Base-by-base conservation (phyloP, 768 basidiomycete species). In the Strobilomyces confusus region DNA sequence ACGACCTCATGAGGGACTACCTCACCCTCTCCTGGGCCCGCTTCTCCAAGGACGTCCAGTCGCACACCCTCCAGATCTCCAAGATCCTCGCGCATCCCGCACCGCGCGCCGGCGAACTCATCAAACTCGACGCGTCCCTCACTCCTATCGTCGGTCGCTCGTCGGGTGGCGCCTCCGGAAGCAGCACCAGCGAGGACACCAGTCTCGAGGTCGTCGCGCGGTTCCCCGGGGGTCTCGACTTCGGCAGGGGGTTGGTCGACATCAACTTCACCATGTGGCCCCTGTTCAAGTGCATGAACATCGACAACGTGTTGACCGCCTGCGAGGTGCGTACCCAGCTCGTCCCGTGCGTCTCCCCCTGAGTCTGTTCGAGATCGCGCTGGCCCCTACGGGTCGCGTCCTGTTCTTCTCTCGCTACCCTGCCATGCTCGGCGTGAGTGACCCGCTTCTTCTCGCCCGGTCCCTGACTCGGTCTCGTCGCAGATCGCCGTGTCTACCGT, bases 251-350 rank as follows among this genome's bases (percentile, higher is more conserved):
- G 1, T 75, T 95, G 44, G 89, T 95, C 32, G 92, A 95, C 59
- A 90, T 93, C 65, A 95, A 95, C 70, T 94, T 95, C 65, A 93
- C 92, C 36, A 90, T 97, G 82, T 98, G 93, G 92, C 95, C 95
- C 2, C 66, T 98, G 46, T 97, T 98, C 78, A 89, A 93, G 67
- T 88, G 87, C 54, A 71, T 98, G 55, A 93, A 92, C 62, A 83
- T 95, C 51, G 95, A 97, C 67, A 94, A 95, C 61, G 89, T 98
- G 56, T 73, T 98, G 55, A 93, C 91, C 8, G 86, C 92, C 52
- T 92, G 92, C 64, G 95, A 98, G 79, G 89, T 89, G 61, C 5
- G 61, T 43, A 2, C 20, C 30, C 12, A n/a, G 8, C 25, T 33
- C 23, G 4, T 19, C 19, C 37, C 49, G 51, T 4, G 46, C 29